These are phyloP conservation scores for Xylaria sp. DNA, from an alignment of 2,329 filamentous ascomycete genomes.

Conservation along the genomic window DNA sequence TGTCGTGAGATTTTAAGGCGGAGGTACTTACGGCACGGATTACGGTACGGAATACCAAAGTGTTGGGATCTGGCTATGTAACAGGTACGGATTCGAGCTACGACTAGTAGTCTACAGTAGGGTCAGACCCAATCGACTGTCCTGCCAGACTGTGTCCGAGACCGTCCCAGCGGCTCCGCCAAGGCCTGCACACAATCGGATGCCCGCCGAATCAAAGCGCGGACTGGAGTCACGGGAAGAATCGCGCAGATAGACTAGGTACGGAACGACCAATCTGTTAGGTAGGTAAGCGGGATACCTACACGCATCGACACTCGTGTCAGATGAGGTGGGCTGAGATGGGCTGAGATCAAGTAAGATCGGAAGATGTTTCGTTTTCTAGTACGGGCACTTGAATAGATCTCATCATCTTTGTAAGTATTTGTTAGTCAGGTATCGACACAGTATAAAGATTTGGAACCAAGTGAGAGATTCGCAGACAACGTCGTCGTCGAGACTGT, in stretches of 20 bases:
- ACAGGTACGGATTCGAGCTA: no score
- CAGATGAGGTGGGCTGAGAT: background rate
- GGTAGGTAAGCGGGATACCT: background rate
- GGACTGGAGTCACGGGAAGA: background rate
- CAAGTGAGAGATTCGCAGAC: no score
- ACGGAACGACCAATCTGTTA: background rate
- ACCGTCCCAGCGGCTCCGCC: background rate
- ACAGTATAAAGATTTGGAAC: no score
- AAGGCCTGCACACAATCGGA: background rate
- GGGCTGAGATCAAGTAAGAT: background rate
- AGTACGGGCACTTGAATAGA: background rate
- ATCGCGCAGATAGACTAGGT: background rate
- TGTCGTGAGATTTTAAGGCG: no score
- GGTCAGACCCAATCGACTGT: no score
- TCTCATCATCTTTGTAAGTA: background rate
- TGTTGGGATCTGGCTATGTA: no score
- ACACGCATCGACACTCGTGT: background rate
- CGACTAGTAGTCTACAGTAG: no score
- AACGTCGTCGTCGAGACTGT: no score
- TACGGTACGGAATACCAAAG: no score
- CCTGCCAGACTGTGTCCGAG: background rate
- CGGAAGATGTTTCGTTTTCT: background rate
- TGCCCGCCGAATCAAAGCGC: background rate
- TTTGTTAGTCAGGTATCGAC: no score
- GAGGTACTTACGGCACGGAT: no score